Conservation (phyloP, 2,329 filamentous ascomycete species). For the Fusarium pseudograminearum region DNA sequence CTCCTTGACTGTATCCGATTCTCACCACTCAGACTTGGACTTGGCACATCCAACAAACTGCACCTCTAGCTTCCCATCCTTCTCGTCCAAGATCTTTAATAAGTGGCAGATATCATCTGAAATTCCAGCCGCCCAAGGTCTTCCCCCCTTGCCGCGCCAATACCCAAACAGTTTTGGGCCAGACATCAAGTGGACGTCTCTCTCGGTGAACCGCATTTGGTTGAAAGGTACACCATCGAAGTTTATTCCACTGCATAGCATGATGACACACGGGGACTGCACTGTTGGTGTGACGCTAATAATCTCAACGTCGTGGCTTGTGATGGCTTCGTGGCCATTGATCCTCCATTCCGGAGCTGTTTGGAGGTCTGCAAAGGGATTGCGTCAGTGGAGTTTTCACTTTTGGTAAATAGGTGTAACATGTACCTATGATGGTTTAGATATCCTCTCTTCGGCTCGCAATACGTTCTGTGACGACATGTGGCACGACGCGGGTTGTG, state of each 20-base stretch:
- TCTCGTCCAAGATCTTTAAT: neutral
- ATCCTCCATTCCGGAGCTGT: neutral
- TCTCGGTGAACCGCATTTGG: neutral
- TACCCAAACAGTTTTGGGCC: neutral
- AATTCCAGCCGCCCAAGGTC: neutral
- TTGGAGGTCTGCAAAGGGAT: neutral
- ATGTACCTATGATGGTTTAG: too few species aligned
- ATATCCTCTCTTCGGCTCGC: too few species aligned
- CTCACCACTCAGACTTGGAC: neutral
- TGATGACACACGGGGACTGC: fast-evolving
- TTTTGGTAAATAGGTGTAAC: fast-evolving
- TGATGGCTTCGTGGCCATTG: fast-evolving
- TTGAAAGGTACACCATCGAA: neutral
- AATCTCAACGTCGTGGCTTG: fast-evolving
- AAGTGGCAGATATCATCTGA: neutral
- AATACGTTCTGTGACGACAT: too few species aligned
- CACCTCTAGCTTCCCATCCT: neutral
- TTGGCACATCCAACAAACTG: neutral
- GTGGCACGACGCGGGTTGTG: too few species aligned
- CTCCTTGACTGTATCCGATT: neutral
- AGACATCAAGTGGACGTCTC: neutral
- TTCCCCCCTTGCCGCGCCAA: neutral
- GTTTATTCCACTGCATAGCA: neutral
- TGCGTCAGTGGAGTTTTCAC: neutral
- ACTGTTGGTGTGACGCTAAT: fast-evolving